phyloP scores from a whole-genome alignment of 148 eudicot species.

The Camellia granthamiana region DNA sequence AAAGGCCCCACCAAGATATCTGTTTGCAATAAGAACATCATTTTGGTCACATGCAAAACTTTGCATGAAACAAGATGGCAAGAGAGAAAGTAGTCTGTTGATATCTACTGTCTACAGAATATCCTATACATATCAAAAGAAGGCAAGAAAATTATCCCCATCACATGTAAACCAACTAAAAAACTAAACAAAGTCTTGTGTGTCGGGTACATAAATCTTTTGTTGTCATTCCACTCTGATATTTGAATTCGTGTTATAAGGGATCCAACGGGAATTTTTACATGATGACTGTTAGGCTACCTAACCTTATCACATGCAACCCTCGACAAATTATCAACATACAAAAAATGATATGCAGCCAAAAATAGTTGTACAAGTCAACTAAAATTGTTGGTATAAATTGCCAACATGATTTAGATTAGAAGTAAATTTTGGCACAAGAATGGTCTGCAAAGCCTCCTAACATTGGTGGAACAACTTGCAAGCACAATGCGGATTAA shows the following conservation, averaged over 20 bases:
- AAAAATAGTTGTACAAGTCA: background rate
- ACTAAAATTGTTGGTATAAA: background rate
- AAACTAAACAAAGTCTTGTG: too few species aligned
- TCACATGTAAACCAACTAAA: too few species aligned
- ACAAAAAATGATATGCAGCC: background rate
- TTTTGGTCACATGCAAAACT: background rate
- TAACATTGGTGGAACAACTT: background rate
- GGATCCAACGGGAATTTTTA: too few species aligned
- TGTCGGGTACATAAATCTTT: too few species aligned
- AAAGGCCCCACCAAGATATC: slow-evolving; percentile 75
- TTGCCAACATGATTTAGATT: background rate
- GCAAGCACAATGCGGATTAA: background rate
- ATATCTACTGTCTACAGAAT: background rate
- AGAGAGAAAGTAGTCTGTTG: too few species aligned
- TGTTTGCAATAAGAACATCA: slow-evolving; percentile 17
- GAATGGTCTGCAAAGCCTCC: background rate
- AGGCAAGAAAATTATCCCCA: background rate
- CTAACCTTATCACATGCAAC: too few species aligned
- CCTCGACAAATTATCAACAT: background rate
- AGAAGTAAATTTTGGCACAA: background rate
- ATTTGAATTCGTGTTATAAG: too few species aligned
- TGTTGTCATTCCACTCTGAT: too few species aligned
- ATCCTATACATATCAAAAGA: background rate
- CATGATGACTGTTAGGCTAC: too few species aligned
- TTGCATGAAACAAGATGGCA: background rate